Conservation (phyloP, 495 filamentous ascomycete genomes). For the Talaromyces trachyspermus region DNA sequence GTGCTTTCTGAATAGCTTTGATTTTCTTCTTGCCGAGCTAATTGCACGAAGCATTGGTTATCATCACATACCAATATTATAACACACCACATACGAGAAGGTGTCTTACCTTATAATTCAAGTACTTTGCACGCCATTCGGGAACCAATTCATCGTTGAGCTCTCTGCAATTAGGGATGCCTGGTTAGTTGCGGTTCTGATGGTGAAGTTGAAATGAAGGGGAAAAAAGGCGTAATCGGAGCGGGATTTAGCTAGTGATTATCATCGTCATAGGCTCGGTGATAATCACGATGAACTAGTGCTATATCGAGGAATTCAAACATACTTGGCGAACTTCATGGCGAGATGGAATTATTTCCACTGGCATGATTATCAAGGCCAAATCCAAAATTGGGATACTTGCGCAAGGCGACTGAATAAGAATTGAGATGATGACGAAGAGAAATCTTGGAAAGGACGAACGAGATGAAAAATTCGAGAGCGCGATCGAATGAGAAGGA, state of each 20-base stretch:
- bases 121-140: conserved; percentile 88
- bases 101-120: conserved; percentile 70
- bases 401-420: background rate
- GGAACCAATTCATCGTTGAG: conserved; percentile 81
- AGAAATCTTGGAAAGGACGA: no score
- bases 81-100: background rate
- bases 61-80: background rate
- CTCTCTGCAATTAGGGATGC: conserved; percentile 42
- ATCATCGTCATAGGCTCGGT: no score
- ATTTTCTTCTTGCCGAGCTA: conserved; percentile 81
- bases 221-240: no score
- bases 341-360: conserved; percentile 1
- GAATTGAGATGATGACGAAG: no score
- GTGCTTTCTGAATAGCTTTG: conserved; percentile 67
- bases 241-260: no score
- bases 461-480: no score
- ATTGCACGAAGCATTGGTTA: background rate
- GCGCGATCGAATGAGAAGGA: background rate
- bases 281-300: no score
- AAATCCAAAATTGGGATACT: background rate
- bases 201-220: no score
- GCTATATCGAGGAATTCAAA: conserved; percentile 13
- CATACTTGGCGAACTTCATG: conserved; percentile 61
- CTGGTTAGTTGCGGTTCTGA: conserved; percentile 21
- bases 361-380: background rate